phyloP scores from a whole-genome alignment of 345 rosid genomes.

The Bruguiera gymnorhiza region DNA sequence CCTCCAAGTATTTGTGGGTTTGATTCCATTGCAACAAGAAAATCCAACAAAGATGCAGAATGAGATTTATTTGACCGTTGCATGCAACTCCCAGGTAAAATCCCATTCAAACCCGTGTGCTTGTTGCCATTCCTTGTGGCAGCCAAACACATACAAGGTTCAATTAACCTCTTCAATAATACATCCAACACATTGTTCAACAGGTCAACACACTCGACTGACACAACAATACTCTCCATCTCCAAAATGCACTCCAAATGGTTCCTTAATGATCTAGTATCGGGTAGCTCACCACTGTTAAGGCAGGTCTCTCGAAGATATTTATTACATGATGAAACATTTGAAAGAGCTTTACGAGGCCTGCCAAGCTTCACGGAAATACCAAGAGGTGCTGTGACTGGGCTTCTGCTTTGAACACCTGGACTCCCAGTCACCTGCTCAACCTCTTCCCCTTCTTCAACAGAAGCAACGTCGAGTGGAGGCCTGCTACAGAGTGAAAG shows the following conservation, averaged over 20 bases:
- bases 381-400: conserved; percentile 84
- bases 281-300: conserved; percentile 59
- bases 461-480: conserved; percentile 69
- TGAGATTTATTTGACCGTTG: conserved; percentile 29
- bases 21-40: conserved; percentile 53
- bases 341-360: conserved; percentile 39
- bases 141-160: conserved; percentile 64
- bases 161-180: conserved; percentile 66
- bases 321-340: conserved; percentile 22
- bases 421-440: conserved; percentile 77
- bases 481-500: conserved; percentile 79
- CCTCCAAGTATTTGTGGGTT: conserved; percentile 69
- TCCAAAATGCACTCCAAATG: conserved; percentile 65
- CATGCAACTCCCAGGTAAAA: conserved; percentile 21
- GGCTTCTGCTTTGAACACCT: conserved; percentile 67
- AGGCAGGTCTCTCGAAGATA: conserved; percentile 46
- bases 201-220: conserved; percentile 58
- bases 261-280: conserved; percentile 63
- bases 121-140: conserved; percentile 37
- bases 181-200: conserved; percentile 69
- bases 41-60: conserved; percentile 50
- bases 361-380: conserved; percentile 48
- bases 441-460: conserved; percentile 94
- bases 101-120: conserved; percentile 21
- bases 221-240: conserved; percentile 49